phyloP scores from a whole-genome alignment of 2,329 filamentous ascomycete species.

The Trichoderma endophyticum region DNA sequence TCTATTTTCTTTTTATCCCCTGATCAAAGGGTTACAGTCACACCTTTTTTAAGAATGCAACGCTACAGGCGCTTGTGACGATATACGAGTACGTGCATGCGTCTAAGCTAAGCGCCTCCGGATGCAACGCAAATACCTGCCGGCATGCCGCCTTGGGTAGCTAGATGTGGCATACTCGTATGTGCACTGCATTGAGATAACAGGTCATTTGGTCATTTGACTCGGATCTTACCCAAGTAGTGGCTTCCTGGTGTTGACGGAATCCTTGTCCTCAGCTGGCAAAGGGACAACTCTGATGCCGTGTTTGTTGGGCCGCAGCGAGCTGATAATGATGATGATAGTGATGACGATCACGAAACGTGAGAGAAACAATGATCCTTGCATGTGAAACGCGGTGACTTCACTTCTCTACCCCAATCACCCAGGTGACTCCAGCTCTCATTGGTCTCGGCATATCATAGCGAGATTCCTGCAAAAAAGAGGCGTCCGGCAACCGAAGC shows the following conservation, averaged over 20 bases:
- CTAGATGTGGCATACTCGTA: neutral
- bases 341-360: neutral
- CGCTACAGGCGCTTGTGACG: neutral
- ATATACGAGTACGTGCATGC: neutral
- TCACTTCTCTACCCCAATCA: neutral
- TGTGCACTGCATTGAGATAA: neutral
- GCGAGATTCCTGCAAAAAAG: neutral
- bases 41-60: neutral
- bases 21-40: neutral
- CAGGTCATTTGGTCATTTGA: neutral
- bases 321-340: neutral
- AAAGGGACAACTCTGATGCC: neutral
- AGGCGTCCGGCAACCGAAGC: neutral
- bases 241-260: neutral
- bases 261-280: neutral
- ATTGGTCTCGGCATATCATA: neutral
- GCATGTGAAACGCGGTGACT: neutral
- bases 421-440: neutral
- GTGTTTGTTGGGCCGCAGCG: neutral
- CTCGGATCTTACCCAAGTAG: neutral
- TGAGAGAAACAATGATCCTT: neutral
- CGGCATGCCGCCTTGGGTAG: neutral
- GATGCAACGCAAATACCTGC: neutral
- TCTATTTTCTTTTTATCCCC: neutral
- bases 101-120: neutral